Evolutionary conservation across 1,284 basidiomycete species (phyloP).

Genomic region (Rhodotorula sp.): DNA sequence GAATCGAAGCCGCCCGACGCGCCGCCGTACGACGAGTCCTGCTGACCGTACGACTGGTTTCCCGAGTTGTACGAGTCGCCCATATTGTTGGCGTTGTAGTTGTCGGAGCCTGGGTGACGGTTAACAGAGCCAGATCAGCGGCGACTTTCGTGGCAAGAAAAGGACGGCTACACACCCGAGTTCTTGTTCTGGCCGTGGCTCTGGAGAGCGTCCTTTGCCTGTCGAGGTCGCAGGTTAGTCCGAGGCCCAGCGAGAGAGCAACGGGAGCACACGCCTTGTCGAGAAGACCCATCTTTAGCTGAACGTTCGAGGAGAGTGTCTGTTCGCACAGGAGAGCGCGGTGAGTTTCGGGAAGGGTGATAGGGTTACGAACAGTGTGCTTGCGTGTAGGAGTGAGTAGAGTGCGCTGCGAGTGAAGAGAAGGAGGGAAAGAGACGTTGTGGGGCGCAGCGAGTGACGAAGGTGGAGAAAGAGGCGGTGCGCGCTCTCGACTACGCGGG

Average conservation of each 20-base stretch:
- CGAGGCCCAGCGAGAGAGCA: background rate
- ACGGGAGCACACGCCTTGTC: background rate
- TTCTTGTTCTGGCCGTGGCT: background rate
- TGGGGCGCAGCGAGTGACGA: background rate
- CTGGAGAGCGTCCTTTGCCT: background rate
- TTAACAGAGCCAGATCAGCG: background rate
- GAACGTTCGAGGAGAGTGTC: too few relatives aligned
- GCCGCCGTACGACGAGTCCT: constrained; percentile 6
- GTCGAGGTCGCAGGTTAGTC: background rate
- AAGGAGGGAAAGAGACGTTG: background rate
- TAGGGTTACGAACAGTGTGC: too few relatives aligned
- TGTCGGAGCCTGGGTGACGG: background rate
- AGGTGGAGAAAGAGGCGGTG: background rate
- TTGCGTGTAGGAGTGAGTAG: background rate
- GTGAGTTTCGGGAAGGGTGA: too few relatives aligned
- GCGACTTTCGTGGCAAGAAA: background rate
- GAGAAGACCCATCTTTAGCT: background rate
- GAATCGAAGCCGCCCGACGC: background rate
- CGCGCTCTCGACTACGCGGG: background rate
- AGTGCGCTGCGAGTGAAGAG: background rate
- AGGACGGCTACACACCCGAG: too few relatives aligned
- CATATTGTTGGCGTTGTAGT: background rate
- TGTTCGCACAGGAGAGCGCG: too few relatives aligned
- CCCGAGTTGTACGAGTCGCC: background rate
- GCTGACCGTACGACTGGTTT: background rate